Evolutionary conservation across 2,329 filamentous ascomycete species (phyloP).

Genomic region (Phialocephala subalpina): DNA sequence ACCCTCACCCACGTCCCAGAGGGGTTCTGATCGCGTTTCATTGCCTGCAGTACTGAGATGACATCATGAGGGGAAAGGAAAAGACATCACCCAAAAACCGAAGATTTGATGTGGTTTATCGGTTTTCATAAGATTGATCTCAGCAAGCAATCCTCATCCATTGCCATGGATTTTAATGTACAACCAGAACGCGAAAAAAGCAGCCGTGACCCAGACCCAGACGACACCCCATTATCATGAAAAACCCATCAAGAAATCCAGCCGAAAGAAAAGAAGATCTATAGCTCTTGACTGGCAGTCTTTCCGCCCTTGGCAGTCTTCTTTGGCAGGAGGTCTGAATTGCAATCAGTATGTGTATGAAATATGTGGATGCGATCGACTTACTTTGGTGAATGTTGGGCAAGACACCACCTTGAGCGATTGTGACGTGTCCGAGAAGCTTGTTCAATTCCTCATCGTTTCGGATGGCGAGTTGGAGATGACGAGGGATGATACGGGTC

Average conservation of each 20-base stretch:
- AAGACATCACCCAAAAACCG: background rate
- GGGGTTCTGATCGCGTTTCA: background rate
- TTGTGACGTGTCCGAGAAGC: constrained; percentile 94
- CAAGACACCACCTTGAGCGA: constrained; percentile 95
- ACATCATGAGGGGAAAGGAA: background rate
- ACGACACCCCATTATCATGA: constrained; percentile 76
- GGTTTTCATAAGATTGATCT: constrained; percentile 46
- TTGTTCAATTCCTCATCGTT: constrained; percentile 99
- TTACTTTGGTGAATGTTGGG: constrained; percentile 97
- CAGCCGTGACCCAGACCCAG: constrained; percentile 79
- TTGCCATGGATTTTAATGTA: constrained; percentile 75
- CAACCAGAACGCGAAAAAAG: constrained; percentile 70
- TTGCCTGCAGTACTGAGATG: background rate
- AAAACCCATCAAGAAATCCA: constrained; percentile 65
- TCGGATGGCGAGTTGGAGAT: constrained; percentile 98
- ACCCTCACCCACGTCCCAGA: too few relatives aligned
- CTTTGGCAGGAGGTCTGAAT: constrained; percentile 95
- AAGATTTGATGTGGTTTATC: constrained; percentile 32
- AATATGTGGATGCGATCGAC: constrained; percentile 47
- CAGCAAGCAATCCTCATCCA: constrained; percentile 45
- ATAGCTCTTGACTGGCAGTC: constrained; percentile 93
- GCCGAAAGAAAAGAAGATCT: constrained; percentile 65
- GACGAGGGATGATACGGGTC: constrained; percentile 99
- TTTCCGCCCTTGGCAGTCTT: constrained; percentile 97
- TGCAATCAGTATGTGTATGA: constrained; percentile 34